These are phyloP conservation scores for Lachancea fermentati DNA, from an alignment of 805 yeast genomes.

Conservation along the genomic window DNA sequence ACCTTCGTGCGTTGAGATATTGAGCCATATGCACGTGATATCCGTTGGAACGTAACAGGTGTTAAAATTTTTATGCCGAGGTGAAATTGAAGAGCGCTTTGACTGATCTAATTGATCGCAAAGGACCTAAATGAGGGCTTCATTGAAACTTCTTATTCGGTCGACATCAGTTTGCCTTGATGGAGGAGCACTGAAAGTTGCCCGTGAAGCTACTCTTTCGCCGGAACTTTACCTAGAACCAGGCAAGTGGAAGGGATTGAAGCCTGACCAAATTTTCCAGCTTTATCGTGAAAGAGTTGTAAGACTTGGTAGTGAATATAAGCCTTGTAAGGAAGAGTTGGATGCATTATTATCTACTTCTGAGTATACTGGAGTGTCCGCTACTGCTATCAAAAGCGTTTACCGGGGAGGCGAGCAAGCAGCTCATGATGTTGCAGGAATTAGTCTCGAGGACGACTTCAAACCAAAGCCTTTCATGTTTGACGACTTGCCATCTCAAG, in stretches of 20 bases:
- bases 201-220: constrained; percentile 16
- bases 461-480: constrained; percentile 43
- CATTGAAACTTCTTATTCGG: neutral
- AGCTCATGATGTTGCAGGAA: constrained; percentile 37
- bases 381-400: constrained; percentile 31
- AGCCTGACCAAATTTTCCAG: constrained; percentile 55
- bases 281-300: constrained; percentile 55
- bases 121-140: neutral
- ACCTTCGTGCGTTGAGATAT: too few relatives aligned
- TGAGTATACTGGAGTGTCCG: constrained; percentile 37
- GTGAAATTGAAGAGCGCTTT: neutral
- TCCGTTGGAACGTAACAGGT: too few relatives aligned
- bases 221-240: constrained; percentile 49
- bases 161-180: constrained; percentile 4
- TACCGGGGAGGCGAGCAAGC: constrained; percentile 39
- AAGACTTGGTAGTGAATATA: constrained; percentile 47
- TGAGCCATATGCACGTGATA: too few relatives aligned
- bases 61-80: too few relatives aligned
- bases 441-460: constrained; percentile 35
- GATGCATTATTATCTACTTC: constrained; percentile 50
- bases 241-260: constrained; percentile 62
- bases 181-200: neutral
- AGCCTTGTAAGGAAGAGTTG: constrained; percentile 47
- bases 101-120: too few relatives aligned
- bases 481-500: constrained; percentile 63